These are phyloP conservation scores for Bacterosira constricta DNA, from an alignment of 108 stramenopile genomes.

Conservation along the genomic window DNA sequence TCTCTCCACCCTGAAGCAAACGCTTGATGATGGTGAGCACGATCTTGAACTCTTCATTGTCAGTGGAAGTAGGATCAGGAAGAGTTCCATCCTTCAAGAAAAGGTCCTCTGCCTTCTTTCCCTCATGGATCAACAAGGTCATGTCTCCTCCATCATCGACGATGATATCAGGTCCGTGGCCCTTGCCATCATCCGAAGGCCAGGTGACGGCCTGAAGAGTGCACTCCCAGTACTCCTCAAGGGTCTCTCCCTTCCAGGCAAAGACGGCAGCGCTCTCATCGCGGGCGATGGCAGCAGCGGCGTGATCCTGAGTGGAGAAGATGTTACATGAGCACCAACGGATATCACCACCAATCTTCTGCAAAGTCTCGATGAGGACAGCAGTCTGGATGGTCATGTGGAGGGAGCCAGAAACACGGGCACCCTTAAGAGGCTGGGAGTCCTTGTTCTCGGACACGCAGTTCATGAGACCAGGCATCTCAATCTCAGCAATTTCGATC, in stretches of 20 bases:
- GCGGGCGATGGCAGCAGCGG: slow-evolving; percentile 99
- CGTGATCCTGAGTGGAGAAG: slow-evolving; percentile 99
- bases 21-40: slow-evolving; percentile 97
- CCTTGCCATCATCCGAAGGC: slow-evolving; percentile 98
- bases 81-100: slow-evolving; percentile 97
- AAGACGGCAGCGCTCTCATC: slow-evolving; percentile 98
- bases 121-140: slow-evolving; percentile 99
- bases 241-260: slow-evolving; percentile 99
- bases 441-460: slow-evolving; percentile 93
- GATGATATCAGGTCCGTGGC: slow-evolving; percentile 97
- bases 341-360: slow-evolving; percentile 96
- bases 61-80: slow-evolving; percentile 96
- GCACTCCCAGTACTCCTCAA: slow-evolving; percentile 99
- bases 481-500: slow-evolving; percentile 98
- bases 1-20: slow-evolving; percentile 92
- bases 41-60: slow-evolving; percentile 99
- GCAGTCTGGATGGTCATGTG: slow-evolving; percentile 99
- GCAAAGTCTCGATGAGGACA: slow-evolving; percentile 98
- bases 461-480: slow-evolving; percentile 99
- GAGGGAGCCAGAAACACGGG: slow-evolving; percentile 97
- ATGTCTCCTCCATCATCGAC: slow-evolving; percentile 99
- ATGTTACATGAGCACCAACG: slow-evolving; percentile 99
- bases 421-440: slow-evolving; percentile 83
- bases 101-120: slow-evolving; percentile 97
- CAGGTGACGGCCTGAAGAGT: slow-evolving; percentile 96